These are phyloP conservation scores for Aristolochia fimbriata DNA, from an alignment of 164 flowering plant genomes.

Conservation along the genomic window DNA sequence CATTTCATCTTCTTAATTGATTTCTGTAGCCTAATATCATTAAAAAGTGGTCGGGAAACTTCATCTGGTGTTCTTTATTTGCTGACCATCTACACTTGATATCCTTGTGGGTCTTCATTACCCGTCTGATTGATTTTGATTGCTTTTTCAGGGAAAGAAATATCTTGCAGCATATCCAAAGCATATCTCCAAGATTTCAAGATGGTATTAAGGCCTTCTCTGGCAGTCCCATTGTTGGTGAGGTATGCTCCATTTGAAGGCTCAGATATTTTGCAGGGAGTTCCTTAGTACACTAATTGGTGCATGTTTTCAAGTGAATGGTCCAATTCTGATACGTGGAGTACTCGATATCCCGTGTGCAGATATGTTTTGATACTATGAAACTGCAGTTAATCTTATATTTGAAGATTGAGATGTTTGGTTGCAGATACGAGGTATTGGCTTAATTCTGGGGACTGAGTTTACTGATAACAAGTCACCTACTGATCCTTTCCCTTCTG, in stretches of 20 bases:
- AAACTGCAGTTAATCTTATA: not conserved
- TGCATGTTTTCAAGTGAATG: too few species aligned
- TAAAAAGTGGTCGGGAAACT: too few species aligned
- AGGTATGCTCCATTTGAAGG: conserved; percentile 32
- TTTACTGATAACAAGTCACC: conserved; percentile 92
- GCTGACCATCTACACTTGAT: too few species aligned
- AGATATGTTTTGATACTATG: not conserved
- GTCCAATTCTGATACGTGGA: too few species aligned
- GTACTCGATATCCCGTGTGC: too few species aligned
- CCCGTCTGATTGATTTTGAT: not conserved
- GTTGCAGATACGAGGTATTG: conserved; percentile 87
- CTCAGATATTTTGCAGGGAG: too few species aligned
- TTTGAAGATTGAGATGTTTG: not conserved
- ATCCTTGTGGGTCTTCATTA: too few species aligned
- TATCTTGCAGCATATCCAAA: conserved; percentile 54
- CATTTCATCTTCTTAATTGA: too few species aligned
- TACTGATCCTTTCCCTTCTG: conserved; percentile 78
- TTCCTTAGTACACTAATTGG: too few species aligned
- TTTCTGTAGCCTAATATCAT: too few species aligned
- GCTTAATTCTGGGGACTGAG: conserved; percentile 87
- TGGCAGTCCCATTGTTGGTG: conserved; percentile 89
- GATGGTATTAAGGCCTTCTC: conserved; percentile 74
- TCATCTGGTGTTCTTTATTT: too few species aligned
- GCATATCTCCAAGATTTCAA: conserved; percentile 70
- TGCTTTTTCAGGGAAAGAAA: conserved; percentile 67